Percentiles rank a stretch among this genome's conserved stretches.
phyloP scores from a whole-genome alignment of 495 filamentous ascomycete genomes.

The Penicillium simplicissimum region DNA sequence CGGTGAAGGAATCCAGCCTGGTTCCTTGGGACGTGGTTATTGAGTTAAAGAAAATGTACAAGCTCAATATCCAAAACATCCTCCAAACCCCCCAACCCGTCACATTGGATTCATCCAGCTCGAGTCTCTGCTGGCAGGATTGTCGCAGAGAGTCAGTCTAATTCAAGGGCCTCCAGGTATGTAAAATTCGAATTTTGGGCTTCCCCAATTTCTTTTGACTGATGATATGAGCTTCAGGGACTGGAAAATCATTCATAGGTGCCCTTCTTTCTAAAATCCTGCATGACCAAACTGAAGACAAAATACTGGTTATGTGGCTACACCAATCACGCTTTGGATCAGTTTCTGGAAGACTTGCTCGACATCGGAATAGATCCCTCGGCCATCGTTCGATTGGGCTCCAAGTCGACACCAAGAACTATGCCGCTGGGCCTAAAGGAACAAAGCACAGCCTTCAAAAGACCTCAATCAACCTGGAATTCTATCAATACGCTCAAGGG shows the following conservation, averaged over 20 bases:
- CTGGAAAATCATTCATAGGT: no score
- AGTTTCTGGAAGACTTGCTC: no score
- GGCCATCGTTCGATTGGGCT: conserved; percentile 69
- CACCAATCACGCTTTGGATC: no score
- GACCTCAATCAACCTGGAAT: conserved; percentile 32
- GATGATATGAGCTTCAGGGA: no score
- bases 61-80: conserved; percentile 38
- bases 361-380: no score
- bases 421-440: conserved; percentile 46
- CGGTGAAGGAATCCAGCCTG: no score
- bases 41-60: no score
- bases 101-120: conserved; percentile 61
- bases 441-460: conserved; percentile 38
- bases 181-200: conserved; percentile 10
- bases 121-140: conserved; percentile 53
- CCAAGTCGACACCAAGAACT: conserved; percentile 57
- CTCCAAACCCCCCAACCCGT: conserved; percentile 34
- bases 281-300: no score
- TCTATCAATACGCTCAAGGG: conserved; percentile 41
- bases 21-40: no score
- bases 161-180: conserved; percentile 79
- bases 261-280: no score
- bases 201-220: no score
- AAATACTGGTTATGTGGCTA: no score
- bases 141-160: conserved; percentile 57